phyloP scores from a whole-genome alignment of 768 basidiomycete species.

The Trametes cingulata region DNA sequence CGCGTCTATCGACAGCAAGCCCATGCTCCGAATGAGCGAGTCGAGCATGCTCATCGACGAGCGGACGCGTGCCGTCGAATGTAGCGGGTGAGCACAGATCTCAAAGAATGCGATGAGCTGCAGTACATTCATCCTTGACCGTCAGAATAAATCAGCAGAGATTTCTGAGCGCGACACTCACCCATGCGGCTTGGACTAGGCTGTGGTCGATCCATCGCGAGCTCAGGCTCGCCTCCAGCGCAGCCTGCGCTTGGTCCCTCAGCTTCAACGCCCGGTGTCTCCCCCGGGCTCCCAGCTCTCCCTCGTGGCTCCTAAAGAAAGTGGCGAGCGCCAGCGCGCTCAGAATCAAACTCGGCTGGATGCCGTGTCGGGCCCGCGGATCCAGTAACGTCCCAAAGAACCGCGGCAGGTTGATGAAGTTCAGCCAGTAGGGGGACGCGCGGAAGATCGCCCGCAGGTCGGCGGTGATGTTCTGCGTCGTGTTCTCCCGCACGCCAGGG shows the following conservation, averaged over 20 bases:
- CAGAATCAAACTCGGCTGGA: constrained; percentile 70
- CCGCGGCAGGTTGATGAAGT: constrained; percentile 69
- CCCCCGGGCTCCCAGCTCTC: constrained; percentile 47
- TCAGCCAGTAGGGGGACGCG: constrained; percentile 68
- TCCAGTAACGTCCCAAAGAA: constrained; percentile 65
- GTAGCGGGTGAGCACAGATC: constrained; percentile 64
- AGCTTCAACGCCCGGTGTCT: constrained; percentile 59
- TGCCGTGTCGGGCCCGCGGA: constrained; percentile 48
- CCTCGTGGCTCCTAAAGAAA: constrained; percentile 70
- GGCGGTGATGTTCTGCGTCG: constrained; percentile 45
- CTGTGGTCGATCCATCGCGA: constrained; percentile 74
- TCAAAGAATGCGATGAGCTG: constrained; percentile 75
- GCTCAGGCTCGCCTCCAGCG: constrained; percentile 70
- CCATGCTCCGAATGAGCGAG: constrained; percentile 56
- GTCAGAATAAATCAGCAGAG: neutral
- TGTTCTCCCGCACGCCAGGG: constrained; percentile 44
- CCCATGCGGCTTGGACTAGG: constrained; percentile 71
- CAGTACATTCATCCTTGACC: neutral
- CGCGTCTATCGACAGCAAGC: constrained; percentile 53
- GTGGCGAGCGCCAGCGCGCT: constrained; percentile 65
- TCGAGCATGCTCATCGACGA: constrained; percentile 66
- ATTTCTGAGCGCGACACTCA: constrained; percentile 5
- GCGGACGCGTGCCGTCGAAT: constrained; percentile 52
- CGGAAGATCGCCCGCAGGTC: constrained; percentile 69
- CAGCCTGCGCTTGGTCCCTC: constrained; percentile 66